Conservation (phyloP, 140 eudicot genomes). For the Cichorium intybus region DNA sequence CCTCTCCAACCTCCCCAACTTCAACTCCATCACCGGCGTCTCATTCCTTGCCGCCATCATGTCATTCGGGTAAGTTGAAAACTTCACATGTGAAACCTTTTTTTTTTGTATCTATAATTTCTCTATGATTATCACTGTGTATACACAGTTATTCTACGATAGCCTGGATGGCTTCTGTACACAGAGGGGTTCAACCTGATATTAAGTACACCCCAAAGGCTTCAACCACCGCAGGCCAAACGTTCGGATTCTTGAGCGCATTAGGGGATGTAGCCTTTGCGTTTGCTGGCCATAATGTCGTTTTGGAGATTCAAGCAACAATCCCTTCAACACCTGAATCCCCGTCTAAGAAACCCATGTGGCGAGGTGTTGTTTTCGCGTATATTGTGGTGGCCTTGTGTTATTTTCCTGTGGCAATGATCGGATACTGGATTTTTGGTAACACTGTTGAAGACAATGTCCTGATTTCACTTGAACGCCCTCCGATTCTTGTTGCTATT, state of each 20-base stretch:
- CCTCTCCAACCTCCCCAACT: slow-evolving; percentile 46
- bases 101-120: not conserved
- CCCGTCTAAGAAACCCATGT: slow-evolving; percentile 62
- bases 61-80: slow-evolving; percentile 35
- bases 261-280: slow-evolving; percentile 58
- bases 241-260: slow-evolving; percentile 41
- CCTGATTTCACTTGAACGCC: slow-evolving; percentile 48
- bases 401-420: slow-evolving; percentile 55
- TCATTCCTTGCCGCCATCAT: slow-evolving; percentile 49
- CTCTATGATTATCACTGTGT: not conserved
- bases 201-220: slow-evolving; percentile 36
- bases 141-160: slow-evolving; percentile 42
- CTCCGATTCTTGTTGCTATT: slow-evolving; percentile 40
- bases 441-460: slow-evolving; percentile 50
- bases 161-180: slow-evolving; percentile 39
- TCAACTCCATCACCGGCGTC: slow-evolving; percentile 42
- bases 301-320: slow-evolving; percentile 62
- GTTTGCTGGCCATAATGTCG: slow-evolving; percentile 67
- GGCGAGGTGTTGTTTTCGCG: slow-evolving; percentile 51
- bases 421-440: slow-evolving; percentile 49
- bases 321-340: slow-evolving; percentile 52
- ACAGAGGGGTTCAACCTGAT: slow-evolving; percentile 39
- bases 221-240: slow-evolving; percentile 29
- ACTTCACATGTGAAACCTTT: not conserved
- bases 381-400: slow-evolving; percentile 52